Evolutionary conservation across 2,329 filamentous ascomycete genomes (phyloP), one percentile per base, ranked within the genome.

Genomic region (Exophiala lecanii-corni): DNA sequence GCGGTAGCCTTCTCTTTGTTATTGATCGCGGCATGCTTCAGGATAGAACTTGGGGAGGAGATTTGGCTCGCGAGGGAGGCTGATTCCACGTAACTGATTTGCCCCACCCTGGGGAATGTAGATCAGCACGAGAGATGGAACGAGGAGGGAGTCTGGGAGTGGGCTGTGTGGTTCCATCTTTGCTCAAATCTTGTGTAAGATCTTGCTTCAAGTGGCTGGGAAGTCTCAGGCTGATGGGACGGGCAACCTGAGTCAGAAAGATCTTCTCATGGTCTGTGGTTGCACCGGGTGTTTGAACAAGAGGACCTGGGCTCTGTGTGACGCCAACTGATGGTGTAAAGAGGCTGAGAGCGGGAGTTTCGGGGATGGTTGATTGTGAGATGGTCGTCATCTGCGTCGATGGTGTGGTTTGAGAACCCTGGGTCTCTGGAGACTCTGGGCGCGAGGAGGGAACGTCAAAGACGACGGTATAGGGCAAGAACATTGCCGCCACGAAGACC

Each of bases 401-500:
- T 6, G 6, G 6, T 9, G 15, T 39, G 10, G 19, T 30, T 10
- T 30, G 37, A 40, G 18, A 33, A 13, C 30, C 35, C 15, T 15
- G 35, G 16, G 32, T 23, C 23, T 36, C 35, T 12, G 36, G 52
- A 33, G 44, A 46, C 30, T 32, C 38, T 16, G 43, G 25, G 13
- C 36, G 28, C 12, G 48, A 43, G 12, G 35, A 23, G 5, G 43
- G 39, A 43, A 86, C 73, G 55, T 82, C 82, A 64, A 97, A 97
- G 64, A 94, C 82, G 59, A 95, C 75, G 30, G 91, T 97, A 64
- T 94, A 89, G 23, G 91, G 91, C 25, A 96, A 78, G 62, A 95
- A 95, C 74, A 81, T 67, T 21, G 76, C 78, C 43, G 72, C 75
- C 38, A 79, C 72, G 53, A 79, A 78, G 60, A 78, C 71, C 5